Base-by-base conservation (phyloP, 768 basidiomycete species). In the Sistotremastrum niveocremeum region DNA sequence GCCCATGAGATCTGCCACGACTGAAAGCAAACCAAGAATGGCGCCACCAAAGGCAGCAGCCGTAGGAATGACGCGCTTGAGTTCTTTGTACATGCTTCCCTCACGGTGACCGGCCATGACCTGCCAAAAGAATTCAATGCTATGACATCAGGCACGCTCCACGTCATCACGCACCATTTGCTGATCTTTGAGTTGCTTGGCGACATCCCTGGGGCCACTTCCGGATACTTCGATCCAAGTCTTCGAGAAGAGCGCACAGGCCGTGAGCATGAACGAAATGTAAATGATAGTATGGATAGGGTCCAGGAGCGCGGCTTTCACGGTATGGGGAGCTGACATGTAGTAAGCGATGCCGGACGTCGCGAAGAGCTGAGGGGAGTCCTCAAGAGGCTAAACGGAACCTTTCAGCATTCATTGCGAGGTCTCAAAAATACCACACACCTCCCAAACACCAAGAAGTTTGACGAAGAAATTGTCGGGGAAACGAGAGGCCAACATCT, bases 181-280 rank as follows among this genome's bases (percentile, higher is more conserved):
- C 63, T 97, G 94, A 54, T 98, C 95, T 70, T 98, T 98, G 59
- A 98, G 78, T 60, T 98, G 94, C 65, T 91, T 94, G 31, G 95
- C 95, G 46, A 99, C 81, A 56, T 99, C 94, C 40, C 95, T 68
- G 7, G 94, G 95, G 12, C 95, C 90, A 46, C 82, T 85, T 10
- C 95, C 94, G 2, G 91, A 97, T 34, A 98, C 89, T 56, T 98
- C 94, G 52, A 99, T 98, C 94, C 95, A 99, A 1, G 94, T 97
- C 75, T 98, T 98, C 59, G 88, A 93, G 72, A 98, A 99, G 53
- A 97, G 72, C 9, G 95, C 94, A 60, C 93, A 98, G 10, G 91
- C 89, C 34, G 83, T 77, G 49, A 93, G 73, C 69, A 94, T 94
- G 69, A 97, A 98, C 4, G 76, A 63, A 61, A 99, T 79, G 65